Evolutionary conservation across 352 stramenopile genomes (phyloP).

Genomic region (Phytophthora sp.): DNA sequence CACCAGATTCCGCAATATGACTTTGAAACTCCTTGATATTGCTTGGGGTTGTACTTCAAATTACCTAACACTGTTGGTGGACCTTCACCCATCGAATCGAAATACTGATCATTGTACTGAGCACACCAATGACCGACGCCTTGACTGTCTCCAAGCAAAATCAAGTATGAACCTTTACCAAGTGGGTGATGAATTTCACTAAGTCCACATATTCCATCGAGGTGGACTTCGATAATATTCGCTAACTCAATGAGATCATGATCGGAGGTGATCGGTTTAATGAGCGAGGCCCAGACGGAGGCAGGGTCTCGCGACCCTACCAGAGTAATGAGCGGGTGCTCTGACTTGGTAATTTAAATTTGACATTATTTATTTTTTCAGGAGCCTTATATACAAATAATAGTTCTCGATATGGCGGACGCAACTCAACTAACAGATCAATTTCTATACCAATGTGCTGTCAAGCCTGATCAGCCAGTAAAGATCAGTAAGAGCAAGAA

Average conservation of each 20-base stretch:
- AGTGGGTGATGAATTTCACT: background rate
- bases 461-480: background rate
- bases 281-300: too few relatives aligned
- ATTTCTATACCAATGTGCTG: background rate
- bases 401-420: too few relatives aligned
- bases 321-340: too few relatives aligned
- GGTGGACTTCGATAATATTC: background rate
- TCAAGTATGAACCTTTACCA: background rate
- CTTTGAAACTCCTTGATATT: slow-evolving; percentile 9
- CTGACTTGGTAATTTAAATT: too few relatives aligned
- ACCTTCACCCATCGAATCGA: slow-evolving; percentile 11
- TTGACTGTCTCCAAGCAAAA: background rate
- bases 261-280: background rate
- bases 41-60: background rate
- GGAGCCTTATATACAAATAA: background rate
- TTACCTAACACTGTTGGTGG: background rate
- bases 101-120: background rate
- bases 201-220: slow-evolving; percentile 3
- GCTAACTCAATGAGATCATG: background rate
- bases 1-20: slow-evolving; percentile 15
- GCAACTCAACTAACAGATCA: background rate
- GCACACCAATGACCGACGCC: slow-evolving; percentile 12
- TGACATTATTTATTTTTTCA: background rate
- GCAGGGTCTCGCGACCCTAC: too few relatives aligned
- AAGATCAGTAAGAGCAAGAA: background rate